A percentile compares a stretch with the other conserved stretches of the same genome.
Conservation (phyloP, 306 rosid genomes). For the Prosopis cineraria region DNA sequence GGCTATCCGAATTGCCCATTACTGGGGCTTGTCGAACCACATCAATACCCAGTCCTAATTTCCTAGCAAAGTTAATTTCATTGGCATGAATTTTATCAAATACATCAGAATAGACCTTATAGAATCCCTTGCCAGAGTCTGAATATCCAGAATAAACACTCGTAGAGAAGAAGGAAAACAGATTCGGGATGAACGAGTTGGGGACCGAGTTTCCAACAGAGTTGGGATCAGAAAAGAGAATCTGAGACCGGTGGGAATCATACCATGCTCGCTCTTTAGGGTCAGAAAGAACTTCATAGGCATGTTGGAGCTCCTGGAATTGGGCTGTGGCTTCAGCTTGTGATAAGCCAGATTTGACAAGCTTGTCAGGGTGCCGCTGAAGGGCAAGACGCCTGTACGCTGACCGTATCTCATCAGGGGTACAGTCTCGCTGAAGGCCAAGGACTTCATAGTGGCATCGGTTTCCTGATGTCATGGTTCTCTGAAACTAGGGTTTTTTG, state of each 20-base stretch:
- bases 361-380: conserved; percentile 97
- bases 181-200: conserved; percentile 54
- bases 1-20: conserved; percentile 82
- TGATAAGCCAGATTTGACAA: conserved; percentile 77
- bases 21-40: conserved; percentile 67
- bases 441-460: conserved; percentile 98
- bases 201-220: conserved; percentile 45
- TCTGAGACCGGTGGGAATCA: conserved; percentile 94
- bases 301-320: conserved; percentile 91
- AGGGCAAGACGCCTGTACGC: conserved; percentile 80
- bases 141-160: conserved; percentile 74
- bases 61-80: conserved; percentile 67
- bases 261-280: conserved; percentile 96
- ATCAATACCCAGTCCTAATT: conserved; percentile 62
- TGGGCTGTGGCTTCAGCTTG: conserved; percentile 79
- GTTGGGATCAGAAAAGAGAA: conserved; percentile 78
- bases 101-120: conserved; percentile 67
- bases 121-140: conserved; percentile 71
- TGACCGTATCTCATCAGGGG: conserved; percentile 78
- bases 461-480: conserved; percentile 55
- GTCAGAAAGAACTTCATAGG: conserved; percentile 94
- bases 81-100: conserved; percentile 69
- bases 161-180: conserved; percentile 89
- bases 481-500: not conserved
- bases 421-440: conserved; percentile 56